Base-by-base conservation (phyloP, 345 rosid genomes). In the Aethionema arabicum region DNA sequence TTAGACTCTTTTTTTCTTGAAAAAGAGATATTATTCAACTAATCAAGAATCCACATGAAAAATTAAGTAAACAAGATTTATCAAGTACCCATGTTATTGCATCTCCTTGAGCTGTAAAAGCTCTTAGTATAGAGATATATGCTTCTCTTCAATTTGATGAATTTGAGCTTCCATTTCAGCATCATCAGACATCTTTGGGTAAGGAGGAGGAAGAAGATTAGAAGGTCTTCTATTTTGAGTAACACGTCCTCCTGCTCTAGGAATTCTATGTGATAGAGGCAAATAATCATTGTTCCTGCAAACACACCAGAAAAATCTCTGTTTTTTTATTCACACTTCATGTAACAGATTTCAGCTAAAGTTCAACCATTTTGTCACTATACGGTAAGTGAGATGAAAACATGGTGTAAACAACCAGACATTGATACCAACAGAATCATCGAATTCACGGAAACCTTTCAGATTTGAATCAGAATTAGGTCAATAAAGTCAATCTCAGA, bases 41-140 rank as follows among this genome's bases (percentile, higher is more conserved):
- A 76, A 71, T 57, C 33, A 65, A 71, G 46, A 52, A 7, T n/a
- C 45, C 65, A 66, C 52, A 70, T 59, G 59, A 71, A 54, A 37
- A 58, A 38, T 29, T 46, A 66, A 65, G 35, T 9, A 59, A 66
- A 42, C 0, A 31, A 59, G 37, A 59, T 45, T 11, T 35, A 43
- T 64, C n/a, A 43, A 59, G 61, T 85, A 87, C 97, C 97, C 97
- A 90, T 67, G 97, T 74, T 67, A 90, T 87, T 56, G 92, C 97
- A 80, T 90, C 97, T 73, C 87, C 85, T 72, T 90, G 97, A 32
- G 95, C 97, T 82, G 85, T 87, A 83, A 90, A 87, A 50, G 95
- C 97, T 77, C 92, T 81, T 38, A 90, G 75, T 78, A 87, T 77
- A 47, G 97, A 66, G 51, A 78, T 72, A 74, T 90, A 90, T 13